Conservation (phyloP, 1,284 basidiomycete genomes). For the Ceratobasidium sp. region DNA sequence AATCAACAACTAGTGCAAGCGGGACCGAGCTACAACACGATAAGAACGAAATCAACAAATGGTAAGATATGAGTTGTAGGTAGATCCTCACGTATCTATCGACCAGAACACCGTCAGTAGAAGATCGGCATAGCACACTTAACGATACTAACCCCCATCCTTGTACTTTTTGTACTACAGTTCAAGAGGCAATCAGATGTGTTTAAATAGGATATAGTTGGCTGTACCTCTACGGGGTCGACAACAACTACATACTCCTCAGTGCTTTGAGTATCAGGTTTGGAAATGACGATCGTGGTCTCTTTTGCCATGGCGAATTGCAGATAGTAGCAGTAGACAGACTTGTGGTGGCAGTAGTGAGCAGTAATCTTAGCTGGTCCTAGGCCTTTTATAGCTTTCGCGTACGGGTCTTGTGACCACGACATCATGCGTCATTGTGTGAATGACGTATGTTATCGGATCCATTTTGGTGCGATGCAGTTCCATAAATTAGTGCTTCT, state of each 20-base stretch:
- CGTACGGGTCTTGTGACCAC: constrained; percentile 25
- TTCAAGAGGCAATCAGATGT: constrained; percentile 39
- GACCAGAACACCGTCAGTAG: constrained; percentile 43
- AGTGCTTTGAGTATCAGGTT: constrained; percentile 71
- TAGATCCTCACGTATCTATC: constrained; percentile 68
- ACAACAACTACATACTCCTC: constrained; percentile 75
- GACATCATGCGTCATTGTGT: background rate
- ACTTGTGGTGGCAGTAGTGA: background rate
- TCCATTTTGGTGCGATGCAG: background rate
- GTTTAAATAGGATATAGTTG: background rate
- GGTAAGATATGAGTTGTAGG: background rate
- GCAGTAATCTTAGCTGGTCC: background rate
- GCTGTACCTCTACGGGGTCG: constrained; percentile 66
- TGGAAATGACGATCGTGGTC: constrained; percentile 64
- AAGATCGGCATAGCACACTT: constrained; percentile 44
- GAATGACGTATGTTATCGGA: constrained; percentile 24
- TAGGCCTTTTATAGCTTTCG: constrained; percentile 17
- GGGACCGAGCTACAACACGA: constrained; percentile 62
- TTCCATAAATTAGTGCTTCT: background rate
- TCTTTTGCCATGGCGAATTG: constrained; percentile 32
- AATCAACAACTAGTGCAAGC: constrained; percentile 75
- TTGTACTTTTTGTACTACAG: constrained; percentile 78
- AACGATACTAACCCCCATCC: constrained; percentile 64
- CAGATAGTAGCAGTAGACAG: background rate
- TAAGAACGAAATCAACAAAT: constrained; percentile 30